Conservation (phyloP, 2,329 filamentous ascomycete genomes). For the Penicillium sp. region DNA sequence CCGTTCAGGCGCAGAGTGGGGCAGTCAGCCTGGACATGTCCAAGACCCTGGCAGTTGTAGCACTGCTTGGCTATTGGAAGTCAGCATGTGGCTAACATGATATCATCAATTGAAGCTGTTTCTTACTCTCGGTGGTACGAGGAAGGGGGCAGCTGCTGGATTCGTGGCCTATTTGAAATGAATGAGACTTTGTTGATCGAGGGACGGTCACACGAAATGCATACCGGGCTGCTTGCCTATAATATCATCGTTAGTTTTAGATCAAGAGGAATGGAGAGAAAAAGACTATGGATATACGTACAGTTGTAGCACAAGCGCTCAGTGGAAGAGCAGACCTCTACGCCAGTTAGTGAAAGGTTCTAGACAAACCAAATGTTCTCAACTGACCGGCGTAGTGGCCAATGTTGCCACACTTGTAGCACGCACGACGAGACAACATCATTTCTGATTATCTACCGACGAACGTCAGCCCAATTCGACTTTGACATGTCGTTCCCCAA, state of each 20-base stretch:
- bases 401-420: conserved; percentile 77
- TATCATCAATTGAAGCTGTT: not conserved
- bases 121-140: conserved; percentile 84
- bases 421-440: conserved; percentile 81
- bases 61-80: conserved; percentile 80
- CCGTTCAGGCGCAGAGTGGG: conserved; percentile 91
- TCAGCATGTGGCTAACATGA: conserved; percentile 16
- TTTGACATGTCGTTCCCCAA: not conserved
- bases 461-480: conserved; percentile 16
- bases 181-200: conserved; percentile 11
- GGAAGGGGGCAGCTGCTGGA: conserved; percentile 96
- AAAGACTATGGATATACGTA: conserved; percentile 53
- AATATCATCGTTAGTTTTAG: conserved; percentile 20
- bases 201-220: conserved; percentile 19
- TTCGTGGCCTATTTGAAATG: conserved; percentile 69
- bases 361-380: not conserved
- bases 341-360: conserved; percentile 30
- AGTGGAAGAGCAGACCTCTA: conserved; percentile 94
- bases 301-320: conserved; percentile 99
- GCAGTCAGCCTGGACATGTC: conserved; percentile 98
- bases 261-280: conserved; percentile 6
- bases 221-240: conserved; percentile 50
- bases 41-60: conserved; percentile 98
- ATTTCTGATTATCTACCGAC: conserved; percentile 49
- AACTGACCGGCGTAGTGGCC: conserved; percentile 62